These are phyloP conservation scores for Drechmeria coniospora DNA, from an alignment of 2,329 filamentous ascomycete species.

Conservation along the genomic window DNA sequence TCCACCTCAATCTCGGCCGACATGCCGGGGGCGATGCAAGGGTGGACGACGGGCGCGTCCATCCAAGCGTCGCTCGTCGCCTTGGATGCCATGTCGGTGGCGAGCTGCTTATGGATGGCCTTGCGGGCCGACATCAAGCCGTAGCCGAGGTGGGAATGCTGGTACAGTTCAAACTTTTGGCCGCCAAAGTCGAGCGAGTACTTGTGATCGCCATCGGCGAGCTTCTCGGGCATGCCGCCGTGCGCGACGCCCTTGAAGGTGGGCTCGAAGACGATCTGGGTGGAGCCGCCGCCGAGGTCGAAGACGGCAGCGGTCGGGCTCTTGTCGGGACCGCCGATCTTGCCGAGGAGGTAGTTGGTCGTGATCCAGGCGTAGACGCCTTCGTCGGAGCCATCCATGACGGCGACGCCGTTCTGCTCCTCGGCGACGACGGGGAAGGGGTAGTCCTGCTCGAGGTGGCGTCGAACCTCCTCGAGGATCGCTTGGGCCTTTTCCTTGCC, in stretches of 20 bases:
- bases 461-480: constrained; percentile 74
- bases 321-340: constrained; percentile 86
- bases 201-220: constrained; percentile 88
- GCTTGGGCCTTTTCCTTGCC: constrained; percentile 66
- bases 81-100: constrained; percentile 55
- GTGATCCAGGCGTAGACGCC: constrained; percentile 99
- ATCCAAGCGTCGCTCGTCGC: constrained; percentile 51
- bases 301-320: constrained; percentile 87
- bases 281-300: constrained; percentile 90
- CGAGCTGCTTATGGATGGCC: constrained; percentile 60
- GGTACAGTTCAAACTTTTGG: constrained; percentile 82
- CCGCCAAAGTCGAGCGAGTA: constrained; percentile 85
- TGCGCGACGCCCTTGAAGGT: constrained; percentile 61
- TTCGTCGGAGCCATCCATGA: constrained; percentile 96
- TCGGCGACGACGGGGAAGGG: constrained; percentile 87
- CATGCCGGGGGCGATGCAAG: constrained; percentile 75
- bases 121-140: constrained; percentile 91
- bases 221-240: constrained; percentile 71
- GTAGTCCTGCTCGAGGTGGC: constrained; percentile 71
- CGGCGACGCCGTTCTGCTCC: constrained; percentile 75
- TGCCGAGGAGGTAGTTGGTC: constrained; percentile 93
- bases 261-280: constrained; percentile 96
- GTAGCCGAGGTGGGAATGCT: constrained; percentile 95
- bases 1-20: constrained; percentile 57
- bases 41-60: constrained; percentile 57